A percentile compares a stretch with the other conserved stretches of the same genome.
Conservation (phyloP, 2,329 filamentous ascomycete species). For the Epichloe brachyelytri region DNA sequence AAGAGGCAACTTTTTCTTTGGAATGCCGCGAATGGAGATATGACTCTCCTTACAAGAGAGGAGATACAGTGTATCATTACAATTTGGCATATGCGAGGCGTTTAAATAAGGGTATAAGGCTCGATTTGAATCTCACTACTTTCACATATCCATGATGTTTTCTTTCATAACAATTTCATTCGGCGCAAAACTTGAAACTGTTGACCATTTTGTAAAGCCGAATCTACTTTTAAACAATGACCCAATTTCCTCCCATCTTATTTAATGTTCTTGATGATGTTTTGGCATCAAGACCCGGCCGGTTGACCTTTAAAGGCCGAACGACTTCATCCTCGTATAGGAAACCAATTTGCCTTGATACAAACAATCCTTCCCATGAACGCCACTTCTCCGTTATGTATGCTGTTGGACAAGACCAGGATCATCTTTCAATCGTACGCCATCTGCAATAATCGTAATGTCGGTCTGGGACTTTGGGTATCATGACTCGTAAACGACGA, state of each 20-base stretch:
- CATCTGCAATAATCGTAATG: not conserved
- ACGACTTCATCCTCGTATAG: not conserved
- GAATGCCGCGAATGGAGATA: not conserved
- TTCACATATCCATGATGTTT: not conserved
- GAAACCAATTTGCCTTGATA: not conserved
- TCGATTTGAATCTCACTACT: conserved; percentile 4
- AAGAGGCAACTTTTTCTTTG: not conserved
- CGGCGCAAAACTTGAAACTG: not conserved
- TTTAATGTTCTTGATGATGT: not conserved
- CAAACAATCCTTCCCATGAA: not conserved
- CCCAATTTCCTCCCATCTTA: not conserved
- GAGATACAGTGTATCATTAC: conserved; percentile 20
- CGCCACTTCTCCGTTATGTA: not conserved
- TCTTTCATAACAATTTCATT: not conserved
- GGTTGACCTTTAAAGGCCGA: not conserved
- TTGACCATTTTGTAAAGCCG: not conserved
- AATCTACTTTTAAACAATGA: not conserved
- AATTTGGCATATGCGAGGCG: conserved; percentile 23
- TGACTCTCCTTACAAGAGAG: conserved; percentile 12
- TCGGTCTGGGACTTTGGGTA: not conserved
- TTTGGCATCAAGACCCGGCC: not conserved
- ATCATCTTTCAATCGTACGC: not conserved
- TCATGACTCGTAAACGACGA: conserved; percentile 4
- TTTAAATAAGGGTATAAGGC: conserved; percentile 15
- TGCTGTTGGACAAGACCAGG: not conserved